Base-by-base conservation (phyloP, 2,329 filamentous ascomycete genomes). In the Lomentospora prolificans region DNA sequence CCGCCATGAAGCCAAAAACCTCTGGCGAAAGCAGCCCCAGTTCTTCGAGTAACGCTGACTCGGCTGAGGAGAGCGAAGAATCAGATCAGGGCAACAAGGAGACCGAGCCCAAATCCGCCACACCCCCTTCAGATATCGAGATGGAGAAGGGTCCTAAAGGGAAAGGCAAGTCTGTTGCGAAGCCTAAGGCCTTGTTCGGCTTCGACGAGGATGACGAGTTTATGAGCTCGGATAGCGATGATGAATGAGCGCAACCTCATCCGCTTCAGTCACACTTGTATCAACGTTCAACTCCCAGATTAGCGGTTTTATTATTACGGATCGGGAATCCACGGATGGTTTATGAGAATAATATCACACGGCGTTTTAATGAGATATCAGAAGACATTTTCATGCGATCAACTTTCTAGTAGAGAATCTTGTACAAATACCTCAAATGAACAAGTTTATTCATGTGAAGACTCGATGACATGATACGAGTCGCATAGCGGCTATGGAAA, bases 161-260 rank as follows among this genome's bases (percentile, higher is more conserved):
- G 51, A 64, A 76, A 50, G 61, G 67, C 9, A 65, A 68, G 31
- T 64, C 71, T 9, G 65, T 68, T 5, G 66, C 58, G 51, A 72
- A 73, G 60, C 66, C 66, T 17, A 73, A 63, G 63, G 73, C 77
- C 0, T 89, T 90, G 64, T 87, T 85, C 62, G 87, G 87, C 0
- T 92, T 90, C 70, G 87, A 90, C 59, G 86, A 91, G 31, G 85
- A 89, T 55, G 86, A 90, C 50, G 85, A 88, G 63, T 86, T 85
- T 60, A 82, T 86, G 79, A 86, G 82, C 62, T 84, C 80, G 8
- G 79, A 80, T 53, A 80, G 84, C n/a, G 82, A 85, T 31, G 77
- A 79, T 10, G 71, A 73, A 4, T 68, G 72, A 25, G 63, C 44
- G 22, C 44, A 6, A 48, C 17, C 36, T 41, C 22, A 48, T 27